Conservation (phyloP, 352 stramenopile genomes). For the Pythium aquatile region DNA sequence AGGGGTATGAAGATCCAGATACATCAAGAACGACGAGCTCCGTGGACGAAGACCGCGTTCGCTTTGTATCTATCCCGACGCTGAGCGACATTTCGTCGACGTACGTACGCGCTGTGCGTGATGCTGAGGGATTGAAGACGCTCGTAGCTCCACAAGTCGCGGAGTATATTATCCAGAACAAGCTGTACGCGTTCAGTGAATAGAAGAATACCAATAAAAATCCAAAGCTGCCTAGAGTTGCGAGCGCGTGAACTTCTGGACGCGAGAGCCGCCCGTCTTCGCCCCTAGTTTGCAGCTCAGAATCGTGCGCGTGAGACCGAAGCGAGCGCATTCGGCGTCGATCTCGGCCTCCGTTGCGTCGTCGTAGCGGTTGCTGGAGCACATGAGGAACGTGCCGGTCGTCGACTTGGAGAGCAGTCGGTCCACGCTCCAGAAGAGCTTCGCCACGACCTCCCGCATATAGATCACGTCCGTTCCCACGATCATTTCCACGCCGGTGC, state of each 20-base stretch:
- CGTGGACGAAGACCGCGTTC: constrained; percentile 29
- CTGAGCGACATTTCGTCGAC: constrained; percentile 82
- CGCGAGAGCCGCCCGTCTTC: constrained; percentile 36
- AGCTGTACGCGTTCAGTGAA: constrained; percentile 69
- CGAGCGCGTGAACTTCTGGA: constrained; percentile 52
- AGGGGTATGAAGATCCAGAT: constrained; percentile 43
- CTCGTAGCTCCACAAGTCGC: constrained; percentile 57
- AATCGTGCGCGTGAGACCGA: constrained; percentile 45
- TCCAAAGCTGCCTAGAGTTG: constrained; percentile 10
- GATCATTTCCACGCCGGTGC: constrained; percentile 41
- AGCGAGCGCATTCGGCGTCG: constrained; percentile 50
- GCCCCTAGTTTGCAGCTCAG: constrained; percentile 40
- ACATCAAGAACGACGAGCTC: neutral
- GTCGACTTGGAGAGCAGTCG: constrained; percentile 34
- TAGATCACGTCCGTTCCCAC: constrained; percentile 83
- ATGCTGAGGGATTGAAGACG: constrained; percentile 37
- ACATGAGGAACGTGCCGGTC: constrained; percentile 60
- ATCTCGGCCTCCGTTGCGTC: constrained; percentile 72
- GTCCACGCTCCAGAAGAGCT: constrained; percentile 81
- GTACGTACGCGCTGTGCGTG: constrained; percentile 38
- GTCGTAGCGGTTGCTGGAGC: constrained; percentile 71
- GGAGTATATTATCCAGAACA: constrained; percentile 73
- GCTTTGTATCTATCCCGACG: constrained; percentile 51
- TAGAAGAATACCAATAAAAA: constrained; percentile 1
- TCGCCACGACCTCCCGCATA: constrained; percentile 54